These are phyloP conservation scores for Cochliopodium minus DNA, from an alignment of 208 protist species.

Conservation along the genomic window DNA sequence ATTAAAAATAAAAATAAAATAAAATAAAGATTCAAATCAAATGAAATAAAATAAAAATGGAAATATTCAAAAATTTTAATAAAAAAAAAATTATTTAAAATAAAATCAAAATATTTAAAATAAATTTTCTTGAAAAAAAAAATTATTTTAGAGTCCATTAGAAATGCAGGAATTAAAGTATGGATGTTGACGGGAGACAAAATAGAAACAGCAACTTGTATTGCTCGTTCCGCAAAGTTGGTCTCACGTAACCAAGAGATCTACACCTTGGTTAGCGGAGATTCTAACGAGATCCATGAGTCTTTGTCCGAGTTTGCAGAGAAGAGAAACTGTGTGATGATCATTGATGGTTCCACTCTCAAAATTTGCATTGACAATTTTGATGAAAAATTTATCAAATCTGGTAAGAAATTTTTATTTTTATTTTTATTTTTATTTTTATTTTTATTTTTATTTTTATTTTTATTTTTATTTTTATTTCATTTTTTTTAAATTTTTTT, in stretches of 20 bases:
- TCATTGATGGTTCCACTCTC: slow-evolving; percentile 48
- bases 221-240: slow-evolving; percentile 68
- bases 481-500: too few species aligned
- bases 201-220: slow-evolving; percentile 78
- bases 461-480: too few species aligned
- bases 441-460: too few species aligned
- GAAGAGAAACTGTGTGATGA: slow-evolving; percentile 12
- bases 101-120: too few species aligned
- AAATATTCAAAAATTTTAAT: too few species aligned
- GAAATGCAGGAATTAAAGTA: slow-evolving; percentile 86
- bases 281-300: neutral
- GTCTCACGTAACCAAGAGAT: slow-evolving; percentile 49
- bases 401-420: too few species aligned
- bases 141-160: slow-evolving; percentile 76
- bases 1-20: too few species aligned
- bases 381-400: slow-evolving; percentile 36
- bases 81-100: too few species aligned
- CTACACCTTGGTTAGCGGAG: slow-evolving; percentile 17
- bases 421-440: too few species aligned
- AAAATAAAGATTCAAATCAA: too few species aligned
- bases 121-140: slow-evolving; percentile 32
- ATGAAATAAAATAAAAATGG: too few species aligned
- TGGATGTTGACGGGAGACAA: slow-evolving; percentile 98
- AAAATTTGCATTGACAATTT: slow-evolving; percentile 36
- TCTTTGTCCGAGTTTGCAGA: neutral